These are phyloP conservation scores for Rhizophlyctis rosea DNA, from an alignment of 192 early-diverging fungal species.

Conservation along the genomic window DNA sequence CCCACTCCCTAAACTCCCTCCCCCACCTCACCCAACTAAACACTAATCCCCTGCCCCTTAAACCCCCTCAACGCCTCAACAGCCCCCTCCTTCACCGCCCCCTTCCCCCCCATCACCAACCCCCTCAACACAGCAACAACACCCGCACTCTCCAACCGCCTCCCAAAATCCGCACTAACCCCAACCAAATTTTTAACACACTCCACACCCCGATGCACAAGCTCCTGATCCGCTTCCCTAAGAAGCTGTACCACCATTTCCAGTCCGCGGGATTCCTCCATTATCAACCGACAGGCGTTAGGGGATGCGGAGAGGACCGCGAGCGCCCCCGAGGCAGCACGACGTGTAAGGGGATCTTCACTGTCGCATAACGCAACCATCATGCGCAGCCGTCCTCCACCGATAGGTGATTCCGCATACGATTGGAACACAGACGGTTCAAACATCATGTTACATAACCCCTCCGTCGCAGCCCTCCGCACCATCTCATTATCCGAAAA, in stretches of 20 bases:
- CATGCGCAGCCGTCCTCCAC: constrained; percentile 58
- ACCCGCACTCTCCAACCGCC: constrained; percentile 44
- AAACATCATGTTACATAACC: constrained; percentile 91
- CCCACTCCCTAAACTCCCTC: too few species aligned
- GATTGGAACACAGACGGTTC: constrained; percentile 73
- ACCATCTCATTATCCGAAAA: constrained; percentile 79
- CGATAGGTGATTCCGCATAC: constrained; percentile 54
- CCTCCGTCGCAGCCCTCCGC: constrained; percentile 84
- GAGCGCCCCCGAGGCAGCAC: constrained; percentile 82
- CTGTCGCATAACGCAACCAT: constrained; percentile 81
- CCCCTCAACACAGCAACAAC: constrained; percentile 44
- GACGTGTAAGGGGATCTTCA: constrained; percentile 79
- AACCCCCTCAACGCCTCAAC: constrained; percentile 57
- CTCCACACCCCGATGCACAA: constrained; percentile 71
- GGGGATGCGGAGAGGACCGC: constrained; percentile 69
- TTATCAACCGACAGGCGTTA: constrained; percentile 55
- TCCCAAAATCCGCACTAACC: constrained; percentile 41
- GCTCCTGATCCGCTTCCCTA: constrained; percentile 48
- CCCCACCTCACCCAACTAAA: too few species aligned
- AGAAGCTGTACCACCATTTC: constrained; percentile 55
- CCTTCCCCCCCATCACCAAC: constrained; percentile 46
- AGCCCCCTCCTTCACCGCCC: constrained; percentile 50
- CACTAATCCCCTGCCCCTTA: constrained; percentile 46
- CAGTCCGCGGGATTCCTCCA: constrained; percentile 45
- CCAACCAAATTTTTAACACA: constrained; percentile 64